Evolutionary conservation across 176 grass and related monocot genomes (phyloP), one percentile per base, ranked within the genome.

Genomic region (Avena atlantica): DNA sequence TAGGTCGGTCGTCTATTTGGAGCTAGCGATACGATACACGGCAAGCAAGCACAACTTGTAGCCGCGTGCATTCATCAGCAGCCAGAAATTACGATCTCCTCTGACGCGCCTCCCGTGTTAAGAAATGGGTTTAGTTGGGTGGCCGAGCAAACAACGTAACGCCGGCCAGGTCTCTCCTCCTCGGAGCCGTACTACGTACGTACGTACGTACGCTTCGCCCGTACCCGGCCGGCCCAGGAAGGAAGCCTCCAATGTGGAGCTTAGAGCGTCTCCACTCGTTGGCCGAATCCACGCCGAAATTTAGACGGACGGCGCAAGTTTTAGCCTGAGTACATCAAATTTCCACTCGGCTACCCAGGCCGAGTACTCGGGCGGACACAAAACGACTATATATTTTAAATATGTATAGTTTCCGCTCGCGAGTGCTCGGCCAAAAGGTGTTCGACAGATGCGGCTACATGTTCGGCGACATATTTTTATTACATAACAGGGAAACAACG

Each of bases 111-210:
- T 45, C 76, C n/a, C 17, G 0, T 48, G 62, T 19, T 75, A 8
- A 61, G n/a, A 68, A 66, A 20, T 7, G 78, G 78, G 48, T 76
- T 69, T 29, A 42, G 89, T 52, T 81, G 70, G 68, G 57, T 11
- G 59, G 29, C 76, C 37, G 63, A 5, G 81, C 89, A 91, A 91
- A 87, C 89, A 87, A 87, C 80, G 6, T 85, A 87, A 87, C 80
- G 6, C 74, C 19, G 55, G 72, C 47, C 25, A 27, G 25, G 25
- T 27, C 25, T 27, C 50, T 12, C 1, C 80, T 83, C 34, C 50
- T 79, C 72, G 67, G 76, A 84, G 60, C 89, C 89, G 85, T 88
- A 91, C 81, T 88, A 87, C 85, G 15, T 25, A 25, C 25, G 25
- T 13, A 27, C 45, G 64, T 67, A 48, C 45, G 9, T 42, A 42